Conservation (phyloP, 2,329 filamentous ascomycete species). For the Ceratocystis papillata region DNA sequence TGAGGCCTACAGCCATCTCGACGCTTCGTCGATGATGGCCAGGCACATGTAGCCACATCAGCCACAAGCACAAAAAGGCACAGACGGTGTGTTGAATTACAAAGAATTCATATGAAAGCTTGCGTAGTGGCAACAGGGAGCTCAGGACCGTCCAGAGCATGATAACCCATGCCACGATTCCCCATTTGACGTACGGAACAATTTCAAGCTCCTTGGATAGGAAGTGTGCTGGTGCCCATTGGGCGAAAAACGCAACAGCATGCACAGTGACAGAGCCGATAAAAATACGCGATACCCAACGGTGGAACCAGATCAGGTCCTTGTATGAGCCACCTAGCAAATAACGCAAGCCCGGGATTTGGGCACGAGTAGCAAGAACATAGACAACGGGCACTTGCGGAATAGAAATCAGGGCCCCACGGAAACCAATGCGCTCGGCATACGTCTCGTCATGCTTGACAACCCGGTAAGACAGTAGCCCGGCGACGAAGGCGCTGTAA, state of each 20-base stretch:
- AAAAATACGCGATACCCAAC: conserved; percentile 60
- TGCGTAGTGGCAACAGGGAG: conserved; percentile 52
- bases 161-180: conserved; percentile 55
- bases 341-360: conserved; percentile 39
- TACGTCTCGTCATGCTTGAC: conserved; percentile 44
- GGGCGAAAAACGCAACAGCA: conserved; percentile 56
- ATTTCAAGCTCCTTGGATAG: conserved; percentile 47
- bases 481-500: conserved; percentile 50
- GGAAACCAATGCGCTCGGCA: conserved; percentile 56
- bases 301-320: conserved; percentile 60
- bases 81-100: conserved; percentile 56
- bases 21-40: conserved; percentile 48
- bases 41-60: conserved; percentile 56
- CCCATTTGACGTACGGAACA: conserved; percentile 56
- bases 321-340: conserved; percentile 56
- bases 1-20: conserved; percentile 53
- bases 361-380: conserved; percentile 50
- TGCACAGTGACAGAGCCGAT: conserved; percentile 58
- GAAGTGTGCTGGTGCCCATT: conserved; percentile 52
- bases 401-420: conserved; percentile 55
- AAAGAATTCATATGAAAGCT: conserved; percentile 58
- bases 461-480: conserved; percentile 44
- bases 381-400: conserved; percentile 55
- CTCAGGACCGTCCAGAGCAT: conserved; percentile 55
- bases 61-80: conserved; percentile 50